These are phyloP conservation scores for Trichodelitschia bisporula DNA, from an alignment of 495 filamentous ascomycete species.

Conservation along the genomic window DNA sequence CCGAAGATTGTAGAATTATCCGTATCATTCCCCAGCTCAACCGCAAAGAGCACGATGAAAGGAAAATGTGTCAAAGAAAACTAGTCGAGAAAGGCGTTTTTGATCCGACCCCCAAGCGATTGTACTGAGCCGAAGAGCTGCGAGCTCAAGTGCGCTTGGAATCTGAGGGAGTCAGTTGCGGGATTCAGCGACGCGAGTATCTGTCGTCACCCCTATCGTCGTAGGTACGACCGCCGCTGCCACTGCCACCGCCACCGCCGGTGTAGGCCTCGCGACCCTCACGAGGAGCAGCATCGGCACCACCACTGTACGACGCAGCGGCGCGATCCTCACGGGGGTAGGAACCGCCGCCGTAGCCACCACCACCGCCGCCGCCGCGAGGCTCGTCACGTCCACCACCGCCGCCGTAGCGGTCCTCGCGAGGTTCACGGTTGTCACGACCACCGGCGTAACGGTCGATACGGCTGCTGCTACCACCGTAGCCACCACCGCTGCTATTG, in stretches of 20 bases:
- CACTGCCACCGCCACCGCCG: conserved; percentile 6
- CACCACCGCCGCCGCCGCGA: conserved; percentile 3
- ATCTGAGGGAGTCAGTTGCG: too few relatives aligned
- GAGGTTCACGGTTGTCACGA: conserved; percentile 37
- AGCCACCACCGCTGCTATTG: conserved; percentile 18
- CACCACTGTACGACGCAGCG: too few relatives aligned
- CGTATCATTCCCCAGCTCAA: too few relatives aligned
- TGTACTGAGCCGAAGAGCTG: too few relatives aligned
- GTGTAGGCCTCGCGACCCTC: conserved; percentile 8
- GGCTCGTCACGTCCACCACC: conserved; percentile 22
- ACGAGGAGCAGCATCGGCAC: conserved; percentile 7
- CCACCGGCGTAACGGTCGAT: conserved; percentile 1
- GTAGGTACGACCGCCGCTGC: too few relatives aligned
- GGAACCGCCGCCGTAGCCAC: neutral
- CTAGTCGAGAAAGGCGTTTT: too few relatives aligned
- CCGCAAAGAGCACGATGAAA: too few relatives aligned
- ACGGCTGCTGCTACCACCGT: neutral
- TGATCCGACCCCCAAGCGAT: too few relatives aligned
- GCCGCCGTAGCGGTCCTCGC: conserved; percentile 34
- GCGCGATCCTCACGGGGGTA: conserved; percentile 4
- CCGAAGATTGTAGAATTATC: too few relatives aligned
- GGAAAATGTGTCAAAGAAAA: too few relatives aligned
- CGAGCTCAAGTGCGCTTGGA: too few relatives aligned
- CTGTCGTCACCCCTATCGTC: neutral
- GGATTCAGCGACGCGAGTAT: neutral